Percentiles rank a stretch among this genome's conserved stretches.
These are phyloP conservation scores for Corymbia citriodora DNA, from an alignment of 441 rosid genomes.

Conservation along the genomic window DNA sequence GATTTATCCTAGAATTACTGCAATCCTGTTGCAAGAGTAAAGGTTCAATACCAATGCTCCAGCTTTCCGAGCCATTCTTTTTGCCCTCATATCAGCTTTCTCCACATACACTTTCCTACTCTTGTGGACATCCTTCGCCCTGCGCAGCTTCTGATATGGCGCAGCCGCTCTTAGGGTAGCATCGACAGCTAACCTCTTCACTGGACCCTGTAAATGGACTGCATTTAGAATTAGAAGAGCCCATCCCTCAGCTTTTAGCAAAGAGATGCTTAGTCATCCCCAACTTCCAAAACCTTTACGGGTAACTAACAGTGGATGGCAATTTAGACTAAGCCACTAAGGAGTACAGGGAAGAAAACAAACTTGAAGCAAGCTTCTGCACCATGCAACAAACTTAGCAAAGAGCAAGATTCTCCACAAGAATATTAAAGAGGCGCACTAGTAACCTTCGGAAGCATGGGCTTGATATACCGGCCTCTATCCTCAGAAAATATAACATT, in stretches of 20 bases:
- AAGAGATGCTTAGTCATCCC: not conserved
- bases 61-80: slow-evolving; percentile 99
- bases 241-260: not conserved
- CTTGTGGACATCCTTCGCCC: slow-evolving; percentile 65
- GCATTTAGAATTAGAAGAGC: not conserved
- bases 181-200: slow-evolving; percentile 96
- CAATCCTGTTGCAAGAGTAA: not conserved
- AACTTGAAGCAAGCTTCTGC: not conserved
- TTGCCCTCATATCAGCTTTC: slow-evolving; percentile 97
- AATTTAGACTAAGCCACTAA: not conserved
- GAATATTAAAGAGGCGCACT: not conserved
- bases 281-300: not conserved
- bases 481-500: slow-evolving; percentile 97
- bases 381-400: not conserved
- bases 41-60: slow-evolving; percentile 85
- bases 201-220: slow-evolving; percentile 64
- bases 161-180: slow-evolving; percentile 99
- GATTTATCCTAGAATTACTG: not conserved
- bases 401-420: not conserved
- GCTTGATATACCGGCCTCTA: slow-evolving; percentile 95
- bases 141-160: slow-evolving; percentile 92
- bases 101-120: slow-evolving; percentile 90
- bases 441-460: slow-evolving; percentile 97
- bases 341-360: not conserved
- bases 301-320: not conserved